Base-by-base conservation (phyloP, 495 filamentous ascomycete species). In the Penicillium taxi region DNA sequence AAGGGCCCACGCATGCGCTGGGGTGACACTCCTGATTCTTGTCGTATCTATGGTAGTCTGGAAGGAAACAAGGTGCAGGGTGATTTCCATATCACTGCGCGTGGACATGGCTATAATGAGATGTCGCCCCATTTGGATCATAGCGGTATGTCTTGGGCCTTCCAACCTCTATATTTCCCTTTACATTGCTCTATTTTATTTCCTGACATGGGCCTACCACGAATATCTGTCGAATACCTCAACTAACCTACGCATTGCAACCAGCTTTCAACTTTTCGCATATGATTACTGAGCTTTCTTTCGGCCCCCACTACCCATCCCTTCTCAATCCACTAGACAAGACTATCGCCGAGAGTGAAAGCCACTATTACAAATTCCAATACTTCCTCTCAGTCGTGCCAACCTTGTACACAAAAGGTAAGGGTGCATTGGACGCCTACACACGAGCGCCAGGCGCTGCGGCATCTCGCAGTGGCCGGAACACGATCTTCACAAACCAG, bases 361-460 rank as follows among this genome's bases (percentile, higher is more conserved):
- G 50, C 32, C 73, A 96, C 70, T 96, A 96, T 72, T 81, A 84
- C 74, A 91, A 90, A 64, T 96, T 81, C 72, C 91, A 99, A 67
- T 99, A 99, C 75, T 96, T 91, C 72, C 78, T 95, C 59, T 95
- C 86, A 39, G 68, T 99, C 25, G 91, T 99, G 1, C 91, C 91
- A 0, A 99, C 91, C n/a, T 74, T 86, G 56, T 99, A 96, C 71
- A 82, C 80, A 37, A 59, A 61, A 20, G 77, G 78, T 26, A 67
- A 63, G 15, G 63, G 72, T 41, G 73, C 63, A 16, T 48, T 63
- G 4, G 57, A 71, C 39, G 51, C 50, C 19, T 65, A 63, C 34
- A 58, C 61, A 9, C 26, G 42, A 46, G n/a, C 52, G 45, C 13
- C 53, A 44, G 11, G 37, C 38, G 4, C 44, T 40, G 26, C 44